Evolutionary conservation across 805 yeast species (phyloP).

Genomic region (Starmerella lactis-condensi): DNA sequence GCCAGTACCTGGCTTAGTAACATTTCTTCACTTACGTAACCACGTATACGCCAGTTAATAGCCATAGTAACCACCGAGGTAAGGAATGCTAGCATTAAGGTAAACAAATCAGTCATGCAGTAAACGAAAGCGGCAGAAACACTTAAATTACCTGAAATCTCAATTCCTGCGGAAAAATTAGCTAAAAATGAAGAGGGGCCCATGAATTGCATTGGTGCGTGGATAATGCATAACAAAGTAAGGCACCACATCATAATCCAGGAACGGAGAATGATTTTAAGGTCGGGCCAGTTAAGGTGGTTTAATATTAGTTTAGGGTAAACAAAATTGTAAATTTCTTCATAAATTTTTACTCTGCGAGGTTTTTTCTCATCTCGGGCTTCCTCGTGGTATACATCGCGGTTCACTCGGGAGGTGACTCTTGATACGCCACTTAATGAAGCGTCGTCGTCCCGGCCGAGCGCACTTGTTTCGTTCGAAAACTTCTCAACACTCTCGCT

Average conservation of each 20-base stretch:
- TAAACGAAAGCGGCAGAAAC: constrained; percentile 12
- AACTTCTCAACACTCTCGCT: too few species aligned
- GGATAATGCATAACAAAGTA: constrained; percentile 13
- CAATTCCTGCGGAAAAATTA: constrained; percentile 15
- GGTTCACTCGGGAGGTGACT: too few species aligned
- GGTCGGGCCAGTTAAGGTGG: constrained; percentile 17
- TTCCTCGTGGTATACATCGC: too few species aligned
- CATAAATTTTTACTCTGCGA: constrained; percentile 1
- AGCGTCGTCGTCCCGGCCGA: too few species aligned
- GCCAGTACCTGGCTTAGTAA: constrained; percentile 8
- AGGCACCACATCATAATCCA: constrained; percentile 18
- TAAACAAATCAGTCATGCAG: constrained; percentile 9
- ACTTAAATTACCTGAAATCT: constrained; percentile 18
- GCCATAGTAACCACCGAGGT: constrained; percentile 16
- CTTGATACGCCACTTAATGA: too few species aligned
- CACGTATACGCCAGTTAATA: constrained; percentile 17
- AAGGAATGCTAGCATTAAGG: constrained; percentile 9
- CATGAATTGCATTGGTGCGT: constrained; percentile 14
- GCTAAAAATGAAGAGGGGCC: constrained; percentile 18
- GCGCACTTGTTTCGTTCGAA: too few species aligned
- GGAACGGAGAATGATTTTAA: constrained; percentile 15
- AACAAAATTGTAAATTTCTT: constrained; percentile 1
- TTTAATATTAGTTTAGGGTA: constrained; percentile 13
- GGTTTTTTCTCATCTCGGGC: too few species aligned
- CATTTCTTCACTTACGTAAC: constrained; percentile 10